Evolutionary conservation across 148 eudicot genomes (phyloP).

Genomic region (Nyssa sinensis): DNA sequence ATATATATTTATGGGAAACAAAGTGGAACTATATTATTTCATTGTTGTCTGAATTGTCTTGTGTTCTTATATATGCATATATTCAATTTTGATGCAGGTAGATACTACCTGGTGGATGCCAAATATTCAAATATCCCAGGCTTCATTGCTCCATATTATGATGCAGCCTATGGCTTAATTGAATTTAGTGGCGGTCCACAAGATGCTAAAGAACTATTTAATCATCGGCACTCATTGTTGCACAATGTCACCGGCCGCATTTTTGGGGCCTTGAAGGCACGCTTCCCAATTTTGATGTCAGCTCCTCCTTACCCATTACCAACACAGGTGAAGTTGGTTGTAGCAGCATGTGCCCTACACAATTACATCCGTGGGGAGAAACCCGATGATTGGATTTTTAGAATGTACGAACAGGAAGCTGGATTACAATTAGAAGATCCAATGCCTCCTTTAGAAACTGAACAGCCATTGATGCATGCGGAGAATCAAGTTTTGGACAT

Average conservation of each 20-base stretch:
- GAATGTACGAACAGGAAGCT: conserved; percentile 25
- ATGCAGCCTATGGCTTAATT: conserved; percentile 17
- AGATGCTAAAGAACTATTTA: conserved; percentile 33
- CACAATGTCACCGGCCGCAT: conserved; percentile 23
- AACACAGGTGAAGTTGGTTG: conserved; percentile 39
- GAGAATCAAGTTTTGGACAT: conserved; percentile 18
- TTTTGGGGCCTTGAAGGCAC: conserved; percentile 35
- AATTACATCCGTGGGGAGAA: conserved; percentile 37
- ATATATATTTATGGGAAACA: no score
- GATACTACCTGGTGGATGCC: conserved; percentile 38
- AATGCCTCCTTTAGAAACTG: conserved; percentile 18
- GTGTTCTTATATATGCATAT: neutral
- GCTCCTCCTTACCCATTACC: conserved; percentile 38
- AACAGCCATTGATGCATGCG: conserved; percentile 9
- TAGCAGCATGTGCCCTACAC: conserved; percentile 41
- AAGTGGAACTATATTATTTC: neutral
- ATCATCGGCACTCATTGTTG: conserved; percentile 33
- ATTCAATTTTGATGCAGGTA: conserved; percentile 23
- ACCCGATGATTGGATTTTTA: conserved; percentile 31
- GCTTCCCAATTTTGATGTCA: conserved; percentile 36
- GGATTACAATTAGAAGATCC: conserved; percentile 23
- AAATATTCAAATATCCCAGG: conserved; percentile 44
- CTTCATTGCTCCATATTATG: conserved; percentile 41
- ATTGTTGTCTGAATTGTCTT: neutral
- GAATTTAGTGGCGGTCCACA: conserved; percentile 24